A percentile compares a stretch with the other conserved stretches of the same genome.
These are phyloP conservation scores for Aspergillus asperescens DNA, from an alignment of 495 filamentous ascomycete genomes.

Conservation along the genomic window DNA sequence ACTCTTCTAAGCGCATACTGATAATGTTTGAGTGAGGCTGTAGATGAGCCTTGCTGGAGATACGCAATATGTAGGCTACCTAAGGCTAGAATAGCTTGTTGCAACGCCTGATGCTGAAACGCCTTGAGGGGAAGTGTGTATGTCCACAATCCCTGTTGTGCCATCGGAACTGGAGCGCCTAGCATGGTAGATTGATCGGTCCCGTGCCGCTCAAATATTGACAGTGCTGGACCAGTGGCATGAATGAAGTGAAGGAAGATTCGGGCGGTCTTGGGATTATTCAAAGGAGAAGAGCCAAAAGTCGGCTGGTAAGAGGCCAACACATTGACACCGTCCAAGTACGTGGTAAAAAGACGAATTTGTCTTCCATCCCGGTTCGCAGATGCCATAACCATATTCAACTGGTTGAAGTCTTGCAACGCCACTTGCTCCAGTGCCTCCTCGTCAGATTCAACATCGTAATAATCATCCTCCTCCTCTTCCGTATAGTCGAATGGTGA, in stretches of 20 bases:
- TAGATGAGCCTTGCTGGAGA: conserved; percentile 62
- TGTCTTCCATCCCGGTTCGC: conserved; percentile 47
- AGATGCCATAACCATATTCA: conserved; percentile 43
- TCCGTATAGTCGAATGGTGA: conserved; percentile 35
- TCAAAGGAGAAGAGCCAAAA: conserved; percentile 70
- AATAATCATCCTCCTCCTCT: conserved; percentile 53
- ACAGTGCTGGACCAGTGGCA: conserved; percentile 80
- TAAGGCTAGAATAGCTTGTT: conserved; percentile 88
- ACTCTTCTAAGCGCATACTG: conserved; percentile 76
- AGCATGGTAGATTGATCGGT: conserved; percentile 72
- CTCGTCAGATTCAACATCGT: conserved; percentile 64
- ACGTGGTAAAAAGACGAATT: conserved; percentile 57
- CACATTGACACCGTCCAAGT: conserved; percentile 64
- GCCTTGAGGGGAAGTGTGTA: conserved; percentile 83
- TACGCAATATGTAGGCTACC: conserved; percentile 85
- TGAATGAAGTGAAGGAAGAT: conserved; percentile 92
- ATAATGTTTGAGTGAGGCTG: conserved; percentile 87
- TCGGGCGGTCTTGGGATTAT: conserved; percentile 73
- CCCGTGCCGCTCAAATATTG: conserved; percentile 80
- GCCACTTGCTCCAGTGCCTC: conserved; percentile 53
- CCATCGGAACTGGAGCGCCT: conserved; percentile 56
- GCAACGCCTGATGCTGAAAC: conserved; percentile 73
- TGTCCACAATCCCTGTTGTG: conserved; percentile 78
- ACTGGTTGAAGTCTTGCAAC: conserved; percentile 49
- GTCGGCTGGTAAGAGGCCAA: conserved; percentile 74